These are phyloP conservation scores for Papilionanthe hybrid DNA, from an alignment of 116 monocot genomes.

Conservation along the genomic window DNA sequence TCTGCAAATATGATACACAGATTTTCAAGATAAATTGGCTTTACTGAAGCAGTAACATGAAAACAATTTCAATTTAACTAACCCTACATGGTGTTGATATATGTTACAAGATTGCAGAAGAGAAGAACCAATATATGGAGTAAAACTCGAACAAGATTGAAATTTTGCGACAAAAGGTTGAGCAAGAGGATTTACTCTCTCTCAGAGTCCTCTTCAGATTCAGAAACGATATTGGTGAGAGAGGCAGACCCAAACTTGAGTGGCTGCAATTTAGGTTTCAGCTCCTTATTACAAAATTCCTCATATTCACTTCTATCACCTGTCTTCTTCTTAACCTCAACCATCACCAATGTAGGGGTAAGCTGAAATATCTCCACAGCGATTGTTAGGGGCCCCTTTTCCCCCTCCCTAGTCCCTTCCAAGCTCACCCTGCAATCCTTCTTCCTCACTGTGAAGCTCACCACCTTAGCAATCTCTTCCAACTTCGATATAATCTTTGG, in stretches of 20 bases:
- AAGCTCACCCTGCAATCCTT: conserved; percentile 25
- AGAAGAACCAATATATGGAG: background rate
- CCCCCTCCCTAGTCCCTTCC: conserved; percentile 31
- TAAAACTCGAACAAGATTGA: too few relatives aligned
- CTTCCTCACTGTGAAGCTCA: conserved; percentile 23
- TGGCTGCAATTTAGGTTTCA: conserved; percentile 20
- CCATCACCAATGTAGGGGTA: conserved; percentile 23
- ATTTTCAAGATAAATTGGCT: too few relatives aligned
- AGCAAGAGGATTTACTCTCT: background rate
- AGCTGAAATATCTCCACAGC: conserved; percentile 33
- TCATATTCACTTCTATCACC: conserved; percentile 27
- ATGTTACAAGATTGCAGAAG: background rate
- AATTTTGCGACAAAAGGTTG: background rate
- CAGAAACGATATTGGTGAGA: background rate
- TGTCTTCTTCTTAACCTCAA: conserved; percentile 28
- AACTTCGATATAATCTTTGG: conserved; percentile 18
- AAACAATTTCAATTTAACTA: background rate
- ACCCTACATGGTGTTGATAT: background rate
- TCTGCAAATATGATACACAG: too few relatives aligned
- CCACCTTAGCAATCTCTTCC: conserved; percentile 27
- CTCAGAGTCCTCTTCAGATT: background rate
- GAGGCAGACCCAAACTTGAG: conserved; percentile 6
- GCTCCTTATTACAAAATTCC: conserved; percentile 23
- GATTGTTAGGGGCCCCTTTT: conserved; percentile 24
- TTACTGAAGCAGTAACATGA: background rate